Percentiles rank a stretch among this genome's conserved stretches.
These are phyloP conservation scores for Hemerocallis citrina DNA, from an alignment of 106 monocot genomes.

Conservation along the genomic window DNA sequence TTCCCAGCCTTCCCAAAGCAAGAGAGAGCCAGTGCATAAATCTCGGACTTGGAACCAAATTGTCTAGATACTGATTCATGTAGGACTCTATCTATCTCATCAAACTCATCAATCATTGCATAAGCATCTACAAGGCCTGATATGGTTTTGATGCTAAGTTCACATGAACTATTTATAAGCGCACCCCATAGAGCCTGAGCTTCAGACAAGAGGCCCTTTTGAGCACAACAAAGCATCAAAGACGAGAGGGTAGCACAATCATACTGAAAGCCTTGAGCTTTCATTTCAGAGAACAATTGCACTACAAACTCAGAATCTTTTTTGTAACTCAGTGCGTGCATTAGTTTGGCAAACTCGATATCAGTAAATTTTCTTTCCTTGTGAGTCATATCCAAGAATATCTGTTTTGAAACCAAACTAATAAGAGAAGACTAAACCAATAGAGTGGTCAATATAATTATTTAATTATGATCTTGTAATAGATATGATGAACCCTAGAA, in stretches of 20 bases:
- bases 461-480: too few species aligned
- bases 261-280: slow-evolving; percentile 7
- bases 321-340: background rate
- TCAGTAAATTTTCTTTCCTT: slow-evolving; percentile 6
- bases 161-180: slow-evolving; percentile 58
- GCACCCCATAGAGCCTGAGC: slow-evolving; percentile 62
- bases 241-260: slow-evolving; percentile 10
- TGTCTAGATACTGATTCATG: slow-evolving; percentile 34
- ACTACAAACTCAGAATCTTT: slow-evolving; percentile 3
- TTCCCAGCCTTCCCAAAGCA: slow-evolving; percentile 69
- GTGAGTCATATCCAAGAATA: too few species aligned
- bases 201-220: slow-evolving; percentile 33
- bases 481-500: too few species aligned
- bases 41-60: slow-evolving; percentile 15
- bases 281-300: slow-evolving; percentile 9
- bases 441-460: too few species aligned
- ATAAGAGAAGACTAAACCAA: too few species aligned
- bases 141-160: slow-evolving; percentile 26
- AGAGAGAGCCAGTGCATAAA: slow-evolving; percentile 47
- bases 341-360: slow-evolving; percentile 1
- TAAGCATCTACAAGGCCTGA: slow-evolving; percentile 44
- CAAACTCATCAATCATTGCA: slow-evolving; percentile 33
- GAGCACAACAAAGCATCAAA: slow-evolving; percentile 40
- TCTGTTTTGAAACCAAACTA: too few species aligned
- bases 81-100: slow-evolving; percentile 39